Conservation (phyloP, 441 rosid genomes). For the Gossypium lobatum region DNA sequence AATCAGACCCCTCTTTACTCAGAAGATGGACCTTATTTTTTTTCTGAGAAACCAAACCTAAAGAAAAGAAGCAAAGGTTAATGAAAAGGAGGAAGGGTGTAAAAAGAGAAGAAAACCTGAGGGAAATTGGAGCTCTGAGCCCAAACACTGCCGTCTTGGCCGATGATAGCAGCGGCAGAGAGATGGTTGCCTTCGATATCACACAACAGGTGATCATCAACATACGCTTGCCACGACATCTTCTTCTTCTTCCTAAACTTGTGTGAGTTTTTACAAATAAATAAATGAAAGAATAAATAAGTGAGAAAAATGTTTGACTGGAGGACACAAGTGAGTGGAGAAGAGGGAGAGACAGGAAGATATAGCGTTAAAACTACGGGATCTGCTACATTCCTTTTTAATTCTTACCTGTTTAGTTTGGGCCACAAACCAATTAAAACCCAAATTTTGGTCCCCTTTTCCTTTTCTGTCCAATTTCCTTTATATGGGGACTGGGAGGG, state of each 20-base stretch:
- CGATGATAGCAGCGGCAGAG: slow-evolving; percentile 58
- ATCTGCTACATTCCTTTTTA: background rate
- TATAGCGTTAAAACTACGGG: slow-evolving; percentile 34
- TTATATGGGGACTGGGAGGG: too few species aligned
- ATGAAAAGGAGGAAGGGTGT: background rate
- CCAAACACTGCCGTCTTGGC: slow-evolving; percentile 74
- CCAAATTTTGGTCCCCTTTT: too few species aligned
- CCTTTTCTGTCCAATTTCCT: too few species aligned
- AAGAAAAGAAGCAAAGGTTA: background rate
- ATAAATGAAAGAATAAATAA: background rate
- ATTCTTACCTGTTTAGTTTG: background rate
- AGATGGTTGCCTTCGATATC: slow-evolving; percentile 59
- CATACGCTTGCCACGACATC: slow-evolving; percentile 86
- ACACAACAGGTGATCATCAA: slow-evolving; percentile 69
- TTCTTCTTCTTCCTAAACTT: slow-evolving; percentile 16
- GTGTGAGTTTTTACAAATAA: background rate
- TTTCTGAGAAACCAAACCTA: background rate
- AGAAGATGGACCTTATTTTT: background rate
- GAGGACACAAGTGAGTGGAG: background rate
- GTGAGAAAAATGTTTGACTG: slow-evolving; percentile 10
- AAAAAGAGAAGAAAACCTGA: slow-evolving; percentile 32
- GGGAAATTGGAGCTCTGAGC: slow-evolving; percentile 62
- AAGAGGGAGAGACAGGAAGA: slow-evolving; percentile 9
- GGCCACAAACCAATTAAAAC: background rate
- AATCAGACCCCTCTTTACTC: background rate